Conservation (phyloP, 2,329 filamentous ascomycete species). For the Trichothecium sympodiale region DNA sequence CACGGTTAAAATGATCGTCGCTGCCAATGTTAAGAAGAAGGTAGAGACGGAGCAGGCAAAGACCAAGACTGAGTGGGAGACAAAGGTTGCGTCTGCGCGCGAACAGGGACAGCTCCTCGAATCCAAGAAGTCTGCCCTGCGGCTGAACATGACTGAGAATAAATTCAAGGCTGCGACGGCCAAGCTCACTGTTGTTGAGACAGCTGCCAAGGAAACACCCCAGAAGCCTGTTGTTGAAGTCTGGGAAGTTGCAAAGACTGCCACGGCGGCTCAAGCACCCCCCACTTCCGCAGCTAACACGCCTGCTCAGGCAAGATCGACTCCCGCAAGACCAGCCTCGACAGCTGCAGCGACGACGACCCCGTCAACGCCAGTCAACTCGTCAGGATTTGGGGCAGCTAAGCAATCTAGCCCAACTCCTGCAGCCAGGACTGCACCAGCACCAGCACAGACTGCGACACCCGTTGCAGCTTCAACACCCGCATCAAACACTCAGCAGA, state of each 20-base stretch:
- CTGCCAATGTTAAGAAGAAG: conserved; percentile 55
- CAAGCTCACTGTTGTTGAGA: conserved; percentile 69
- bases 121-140: conserved; percentile 62
- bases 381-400: conserved; percentile 1
- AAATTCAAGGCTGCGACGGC: conserved; percentile 51
- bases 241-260: conserved; percentile 65
- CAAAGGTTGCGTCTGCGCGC: conserved; percentile 40
- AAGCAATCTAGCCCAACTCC: conserved; percentile 7
- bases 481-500: conserved; percentile 2
- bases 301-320: not conserved
- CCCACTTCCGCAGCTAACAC: not conserved
- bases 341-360: not conserved
- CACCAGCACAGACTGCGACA: conserved; percentile 10
- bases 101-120: conserved; percentile 61
- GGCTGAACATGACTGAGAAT: conserved; percentile 70
- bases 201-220: conserved; percentile 75
- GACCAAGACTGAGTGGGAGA: conserved; percentile 36
- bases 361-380: conserved; percentile 1
- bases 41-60: conserved; percentile 40
- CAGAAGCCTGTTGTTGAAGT: conserved; percentile 76
- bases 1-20: conserved; percentile 47
- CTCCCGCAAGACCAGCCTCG: conserved; percentile 10
- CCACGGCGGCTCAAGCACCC: conserved; percentile 9
- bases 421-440: conserved; percentile 3
- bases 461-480: conserved; percentile 3